These are phyloP conservation scores for Lentinus brumalis DNA, from an alignment of 768 basidiomycete species.

Conservation along the genomic window DNA sequence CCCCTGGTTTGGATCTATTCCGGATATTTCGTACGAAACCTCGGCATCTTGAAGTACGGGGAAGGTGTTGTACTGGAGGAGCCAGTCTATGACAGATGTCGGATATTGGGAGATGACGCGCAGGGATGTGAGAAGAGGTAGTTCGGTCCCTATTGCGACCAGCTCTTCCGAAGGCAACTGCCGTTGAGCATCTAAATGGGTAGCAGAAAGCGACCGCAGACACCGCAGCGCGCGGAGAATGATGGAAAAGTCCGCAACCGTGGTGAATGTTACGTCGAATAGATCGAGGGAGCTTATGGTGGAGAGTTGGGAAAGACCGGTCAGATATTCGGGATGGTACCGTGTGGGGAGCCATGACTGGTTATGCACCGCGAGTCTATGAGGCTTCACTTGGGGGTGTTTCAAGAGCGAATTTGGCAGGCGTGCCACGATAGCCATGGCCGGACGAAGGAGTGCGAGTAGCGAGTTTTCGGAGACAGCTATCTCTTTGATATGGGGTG, in stretches of 20 bases:
- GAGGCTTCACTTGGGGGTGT: background rate
- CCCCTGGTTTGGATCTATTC: background rate
- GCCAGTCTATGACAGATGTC: slow-evolving; percentile 9
- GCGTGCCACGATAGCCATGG: slow-evolving; percentile 8
- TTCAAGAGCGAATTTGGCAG: slow-evolving; percentile 3
- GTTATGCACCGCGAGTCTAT: slow-evolving; percentile 4
- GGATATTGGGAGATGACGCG: background rate
- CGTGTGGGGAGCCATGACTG: slow-evolving; percentile 16
- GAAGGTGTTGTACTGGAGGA: slow-evolving; percentile 2
- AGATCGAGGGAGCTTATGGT: slow-evolving; percentile 11
- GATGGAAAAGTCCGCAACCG: slow-evolving; percentile 14
- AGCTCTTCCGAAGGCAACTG: background rate
- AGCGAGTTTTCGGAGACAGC: slow-evolving; percentile 17
- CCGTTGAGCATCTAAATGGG: slow-evolving; percentile 11
- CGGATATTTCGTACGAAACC: slow-evolving; percentile 7
- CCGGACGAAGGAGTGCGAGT: slow-evolving; percentile 9
- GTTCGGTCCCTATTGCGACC: background rate
- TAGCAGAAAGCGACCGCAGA: slow-evolving; percentile 1
- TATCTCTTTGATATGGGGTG: slow-evolving; percentile 13
- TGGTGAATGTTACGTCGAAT: slow-evolving; percentile 13
- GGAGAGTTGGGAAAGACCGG: slow-evolving; percentile 2
- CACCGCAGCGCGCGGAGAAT: slow-evolving; percentile 7
- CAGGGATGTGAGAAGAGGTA: slow-evolving; percentile 5
- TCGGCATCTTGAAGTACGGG: background rate
- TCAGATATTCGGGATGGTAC: slow-evolving; percentile 11